A percentile compares a stretch with the other conserved stretches of the same genome.
Evolutionary conservation across 176 grass and related monocot genomes (phyloP).

Genomic region (Cymbopogon citratus): DNA sequence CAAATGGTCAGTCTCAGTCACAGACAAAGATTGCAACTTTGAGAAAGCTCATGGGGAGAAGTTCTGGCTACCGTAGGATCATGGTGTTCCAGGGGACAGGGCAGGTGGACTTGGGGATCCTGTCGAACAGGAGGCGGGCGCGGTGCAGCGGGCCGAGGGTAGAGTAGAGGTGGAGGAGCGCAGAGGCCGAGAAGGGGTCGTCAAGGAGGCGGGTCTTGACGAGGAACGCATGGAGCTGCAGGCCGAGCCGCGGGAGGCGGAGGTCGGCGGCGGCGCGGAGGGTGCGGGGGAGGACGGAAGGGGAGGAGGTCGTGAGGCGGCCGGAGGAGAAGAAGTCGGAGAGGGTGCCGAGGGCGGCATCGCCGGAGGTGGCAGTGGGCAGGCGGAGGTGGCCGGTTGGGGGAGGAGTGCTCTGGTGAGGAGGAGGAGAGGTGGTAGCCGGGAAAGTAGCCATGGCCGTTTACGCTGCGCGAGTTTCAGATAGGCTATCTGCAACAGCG

Average conservation of each 20-base stretch:
- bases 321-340: slow-evolving; percentile 14
- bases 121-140: slow-evolving; percentile 40
- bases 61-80: slow-evolving; percentile 15
- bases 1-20: not conserved
- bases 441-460: slow-evolving; percentile 4
- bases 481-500: no score
- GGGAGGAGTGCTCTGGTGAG: not conserved
- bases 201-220: slow-evolving; percentile 22
- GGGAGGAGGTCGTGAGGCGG: slow-evolving; percentile 10
- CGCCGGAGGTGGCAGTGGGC: not conserved
- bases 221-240: slow-evolving; percentile 39
- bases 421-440: not conserved
- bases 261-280: slow-evolving; percentile 35
- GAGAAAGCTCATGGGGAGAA: not conserved
- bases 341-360: slow-evolving; percentile 10
- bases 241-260: slow-evolving; percentile 28
- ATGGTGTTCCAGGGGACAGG: slow-evolving; percentile 42
- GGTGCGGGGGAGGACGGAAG: slow-evolving; percentile 32
- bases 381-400: not conserved
- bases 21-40: not conserved
- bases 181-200: slow-evolving; percentile 32
- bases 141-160: slow-evolving; percentile 12
- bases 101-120: slow-evolving; percentile 27
- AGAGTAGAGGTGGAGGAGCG: slow-evolving; percentile 39
- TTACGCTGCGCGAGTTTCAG: not conserved